These are phyloP conservation scores for Sporothrix humicola DNA, from an alignment of 2,329 filamentous ascomycete species.

Conservation along the genomic window DNA sequence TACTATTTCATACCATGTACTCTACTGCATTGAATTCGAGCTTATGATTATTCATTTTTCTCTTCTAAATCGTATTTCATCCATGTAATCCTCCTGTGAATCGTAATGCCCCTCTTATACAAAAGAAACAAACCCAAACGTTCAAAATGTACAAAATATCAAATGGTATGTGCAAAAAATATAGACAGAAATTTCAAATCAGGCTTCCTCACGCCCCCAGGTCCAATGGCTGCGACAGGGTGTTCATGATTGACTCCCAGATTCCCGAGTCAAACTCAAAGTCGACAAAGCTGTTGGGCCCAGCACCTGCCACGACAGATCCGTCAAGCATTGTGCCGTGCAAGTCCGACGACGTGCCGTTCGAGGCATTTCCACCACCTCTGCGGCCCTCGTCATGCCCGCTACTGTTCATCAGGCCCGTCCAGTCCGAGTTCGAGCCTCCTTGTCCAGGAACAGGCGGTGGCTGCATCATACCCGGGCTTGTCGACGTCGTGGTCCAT, in stretches of 20 bases:
- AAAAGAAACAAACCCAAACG: background rate
- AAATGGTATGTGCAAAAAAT: background rate
- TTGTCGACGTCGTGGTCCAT: conserved; percentile 17
- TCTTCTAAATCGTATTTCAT: conserved; percentile 9
- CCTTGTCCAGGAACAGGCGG: background rate
- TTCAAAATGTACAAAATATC: background rate
- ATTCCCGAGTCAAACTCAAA: conserved; percentile 31
- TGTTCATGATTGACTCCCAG: conserved; percentile 33
- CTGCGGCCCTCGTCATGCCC: background rate
- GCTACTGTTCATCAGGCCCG: background rate
- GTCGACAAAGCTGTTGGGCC: conserved; percentile 17
- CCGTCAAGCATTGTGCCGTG: conserved; percentile 3
- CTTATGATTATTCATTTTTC: background rate
- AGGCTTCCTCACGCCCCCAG: conserved; percentile 2
- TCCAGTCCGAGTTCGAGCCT: conserved; percentile 19
- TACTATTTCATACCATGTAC: background rate
- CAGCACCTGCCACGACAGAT: background rate
- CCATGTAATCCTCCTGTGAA: background rate
- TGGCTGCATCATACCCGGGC: conserved; percentile 22
- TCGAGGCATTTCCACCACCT: background rate
- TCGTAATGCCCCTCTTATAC: background rate
- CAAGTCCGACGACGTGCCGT: background rate
- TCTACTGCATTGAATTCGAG: conserved; percentile 10
- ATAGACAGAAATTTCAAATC: background rate
- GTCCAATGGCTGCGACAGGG: conserved; percentile 29